Evolutionary conservation across 2,329 filamentous ascomycete species (phyloP).

Genomic region (Verticillium zaregamsianum): DNA sequence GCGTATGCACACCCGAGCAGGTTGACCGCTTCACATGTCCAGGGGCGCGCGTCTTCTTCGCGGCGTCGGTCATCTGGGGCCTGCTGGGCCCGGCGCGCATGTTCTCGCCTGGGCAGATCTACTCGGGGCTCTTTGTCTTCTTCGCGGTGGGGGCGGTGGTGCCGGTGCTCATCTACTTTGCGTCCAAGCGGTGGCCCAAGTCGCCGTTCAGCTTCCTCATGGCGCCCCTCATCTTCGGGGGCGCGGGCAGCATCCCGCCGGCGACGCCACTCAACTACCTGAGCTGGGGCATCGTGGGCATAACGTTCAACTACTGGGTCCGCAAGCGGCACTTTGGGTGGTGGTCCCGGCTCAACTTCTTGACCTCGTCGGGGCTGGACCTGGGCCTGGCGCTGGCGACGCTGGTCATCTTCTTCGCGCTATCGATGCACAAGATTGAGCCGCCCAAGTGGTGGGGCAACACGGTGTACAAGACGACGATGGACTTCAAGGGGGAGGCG

Average conservation of each 20-base stretch:
- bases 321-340: constrained; percentile 60
- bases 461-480: constrained; percentile 49
- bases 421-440: constrained; percentile 58
- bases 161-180: constrained; percentile 48
- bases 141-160: constrained; percentile 52
- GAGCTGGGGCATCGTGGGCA: constrained; percentile 68
- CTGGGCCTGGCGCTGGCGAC: constrained; percentile 64
- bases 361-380: constrained; percentile 67
- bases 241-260: constrained; percentile 53
- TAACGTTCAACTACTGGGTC: constrained; percentile 65
- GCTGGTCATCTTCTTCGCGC: constrained; percentile 65
- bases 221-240: constrained; percentile 60
- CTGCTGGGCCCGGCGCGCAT: constrained; percentile 60
- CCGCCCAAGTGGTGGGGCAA: constrained; percentile 71
- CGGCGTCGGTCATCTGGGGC: constrained; percentile 66
- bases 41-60: constrained; percentile 60
- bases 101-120: constrained; percentile 60
- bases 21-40: constrained; percentile 59
- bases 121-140: constrained; percentile 56
- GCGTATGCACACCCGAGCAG: constrained; percentile 57
- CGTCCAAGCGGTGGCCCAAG: constrained; percentile 44
- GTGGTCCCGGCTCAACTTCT: constrained; percentile 72
- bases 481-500: constrained; percentile 58
- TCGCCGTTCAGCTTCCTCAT: constrained; percentile 50
- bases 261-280: constrained; percentile 72